These are phyloP conservation scores for Yamadazyma laniorum DNA, from an alignment of 805 yeast genomes.

Conservation along the genomic window DNA sequence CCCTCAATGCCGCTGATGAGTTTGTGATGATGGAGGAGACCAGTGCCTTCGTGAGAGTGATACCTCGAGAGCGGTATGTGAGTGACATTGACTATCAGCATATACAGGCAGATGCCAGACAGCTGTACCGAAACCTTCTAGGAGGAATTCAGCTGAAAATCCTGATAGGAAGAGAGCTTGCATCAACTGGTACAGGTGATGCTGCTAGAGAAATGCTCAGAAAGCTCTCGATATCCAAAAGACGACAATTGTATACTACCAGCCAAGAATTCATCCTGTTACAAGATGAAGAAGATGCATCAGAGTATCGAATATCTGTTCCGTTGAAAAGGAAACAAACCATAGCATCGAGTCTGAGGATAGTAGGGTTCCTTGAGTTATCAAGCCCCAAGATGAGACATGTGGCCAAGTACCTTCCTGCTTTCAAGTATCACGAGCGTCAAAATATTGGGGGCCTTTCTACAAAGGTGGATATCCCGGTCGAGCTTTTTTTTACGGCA, in stretches of 20 bases:
- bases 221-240: conserved; percentile 18
- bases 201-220: conserved; percentile 11
- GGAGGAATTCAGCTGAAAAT: conserved; percentile 28
- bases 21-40: conserved; percentile 34
- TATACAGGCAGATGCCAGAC: conserved; percentile 29
- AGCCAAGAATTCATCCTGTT: background rate
- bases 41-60: conserved; percentile 25
- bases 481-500: conserved; percentile 27
- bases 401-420: conserved; percentile 27
- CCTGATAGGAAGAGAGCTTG: conserved; percentile 24
- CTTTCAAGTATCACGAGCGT: conserved; percentile 18
- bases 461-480: conserved; percentile 23
- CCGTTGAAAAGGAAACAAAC: conserved; percentile 32
- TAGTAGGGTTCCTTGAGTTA: conserved; percentile 29
- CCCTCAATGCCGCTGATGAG: conserved; percentile 18
- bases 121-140: conserved; percentile 29
- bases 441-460: background rate
- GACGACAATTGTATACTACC: conserved; percentile 22
- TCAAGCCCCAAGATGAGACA: conserved; percentile 31
- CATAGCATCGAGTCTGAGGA: conserved; percentile 27
- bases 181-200: conserved; percentile 4
- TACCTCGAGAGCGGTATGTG: conserved; percentile 20
- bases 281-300: background rate
- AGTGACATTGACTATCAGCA: conserved; percentile 23
- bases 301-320: conserved; percentile 22